A percentile compares a stretch with the other conserved stretches of the same genome.
Conservation (phyloP, 345 rosid species). For the Aquilaria yunnanensis region DNA sequence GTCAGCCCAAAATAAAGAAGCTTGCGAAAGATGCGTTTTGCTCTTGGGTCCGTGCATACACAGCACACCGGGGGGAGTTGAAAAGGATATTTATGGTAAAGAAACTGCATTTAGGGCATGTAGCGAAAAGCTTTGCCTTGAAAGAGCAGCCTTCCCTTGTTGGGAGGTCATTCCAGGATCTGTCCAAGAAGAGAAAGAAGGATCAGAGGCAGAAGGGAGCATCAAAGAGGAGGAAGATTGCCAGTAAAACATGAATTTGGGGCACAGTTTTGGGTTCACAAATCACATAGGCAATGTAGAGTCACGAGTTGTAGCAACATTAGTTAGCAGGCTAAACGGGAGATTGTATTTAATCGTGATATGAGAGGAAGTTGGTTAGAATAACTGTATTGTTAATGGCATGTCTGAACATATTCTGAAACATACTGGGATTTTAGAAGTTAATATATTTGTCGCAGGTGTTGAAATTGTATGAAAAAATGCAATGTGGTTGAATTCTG, state of each 20-base stretch:
- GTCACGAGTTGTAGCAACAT: too few species aligned
- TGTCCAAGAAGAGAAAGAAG: constrained; percentile 74
- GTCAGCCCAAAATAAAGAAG: constrained; percentile 60
- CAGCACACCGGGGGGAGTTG: constrained; percentile 88
- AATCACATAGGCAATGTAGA: too few species aligned
- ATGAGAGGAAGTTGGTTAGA: too few species aligned
- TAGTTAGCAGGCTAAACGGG: too few species aligned
- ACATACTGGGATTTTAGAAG: too few species aligned
- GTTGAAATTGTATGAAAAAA: too few species aligned
- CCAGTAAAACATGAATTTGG: constrained; percentile 15
- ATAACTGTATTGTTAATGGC: too few species aligned
- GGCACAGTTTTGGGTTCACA: too few species aligned
- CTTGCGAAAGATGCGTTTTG: constrained; percentile 80
- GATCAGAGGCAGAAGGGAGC: constrained; percentile 51
- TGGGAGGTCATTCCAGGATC: constrained; percentile 55
- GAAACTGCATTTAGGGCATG: constrained; percentile 95
- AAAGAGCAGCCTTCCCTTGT: constrained; percentile 91
- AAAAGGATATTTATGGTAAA: constrained; percentile 79
- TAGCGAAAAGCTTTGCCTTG: constrained; percentile 92
- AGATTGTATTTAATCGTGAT: too few species aligned
- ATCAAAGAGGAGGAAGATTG: constrained; percentile 33
- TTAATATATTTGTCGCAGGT: too few species aligned
- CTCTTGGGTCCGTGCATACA: constrained; percentile 91
- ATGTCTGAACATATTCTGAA: too few species aligned
- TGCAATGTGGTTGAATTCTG: too few species aligned